phyloP scores from a whole-genome alignment of 2,329 filamentous ascomycete genomes.

The Tolypocladium ophioglossoides region DNA sequence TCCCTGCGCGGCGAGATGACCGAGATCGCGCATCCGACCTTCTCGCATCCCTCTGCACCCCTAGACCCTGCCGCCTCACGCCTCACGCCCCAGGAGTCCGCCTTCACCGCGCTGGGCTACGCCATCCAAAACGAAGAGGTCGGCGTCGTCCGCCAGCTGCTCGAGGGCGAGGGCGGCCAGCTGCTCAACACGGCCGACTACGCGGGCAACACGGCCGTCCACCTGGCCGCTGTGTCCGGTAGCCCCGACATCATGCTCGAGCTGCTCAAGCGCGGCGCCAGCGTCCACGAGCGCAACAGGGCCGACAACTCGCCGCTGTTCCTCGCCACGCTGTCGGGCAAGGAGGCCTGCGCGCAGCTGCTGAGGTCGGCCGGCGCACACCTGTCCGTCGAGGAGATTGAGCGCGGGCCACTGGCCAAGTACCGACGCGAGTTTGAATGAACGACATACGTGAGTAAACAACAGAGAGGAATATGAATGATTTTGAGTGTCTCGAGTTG shows the following conservation, averaged over 20 bases:
- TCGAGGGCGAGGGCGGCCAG: constrained; percentile 52
- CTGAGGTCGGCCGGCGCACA: constrained; percentile 49
- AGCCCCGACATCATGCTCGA: constrained; percentile 45
- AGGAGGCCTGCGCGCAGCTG: constrained; percentile 40
- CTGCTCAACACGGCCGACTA: constrained; percentile 70
- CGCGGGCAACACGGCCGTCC: constrained; percentile 63
- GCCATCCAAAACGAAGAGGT: constrained; percentile 66
- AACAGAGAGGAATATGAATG: background rate
- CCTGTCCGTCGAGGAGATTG: constrained; percentile 33
- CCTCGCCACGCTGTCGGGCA: constrained; percentile 48
- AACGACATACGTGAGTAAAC: background rate
- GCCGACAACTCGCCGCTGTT: constrained; percentile 58
- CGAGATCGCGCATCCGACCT: constrained; percentile 60
- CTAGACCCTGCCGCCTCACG: constrained; percentile 30
- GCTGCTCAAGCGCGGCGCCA: constrained; percentile 50
- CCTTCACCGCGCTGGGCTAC: constrained; percentile 70
- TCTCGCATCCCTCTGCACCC: constrained; percentile 59
- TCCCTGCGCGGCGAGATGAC: constrained; percentile 81
- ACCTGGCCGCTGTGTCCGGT: constrained; percentile 46
- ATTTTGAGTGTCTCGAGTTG: background rate
- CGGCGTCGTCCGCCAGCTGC: constrained; percentile 52
- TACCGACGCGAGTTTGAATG: constrained; percentile 3
- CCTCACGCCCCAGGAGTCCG: constrained; percentile 42
- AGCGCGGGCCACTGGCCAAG: constrained; percentile 15
- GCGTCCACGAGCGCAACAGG: constrained; percentile 54